phyloP scores from a whole-genome alignment of 768 basidiomycete genomes.

The Amanita muscaria region DNA sequence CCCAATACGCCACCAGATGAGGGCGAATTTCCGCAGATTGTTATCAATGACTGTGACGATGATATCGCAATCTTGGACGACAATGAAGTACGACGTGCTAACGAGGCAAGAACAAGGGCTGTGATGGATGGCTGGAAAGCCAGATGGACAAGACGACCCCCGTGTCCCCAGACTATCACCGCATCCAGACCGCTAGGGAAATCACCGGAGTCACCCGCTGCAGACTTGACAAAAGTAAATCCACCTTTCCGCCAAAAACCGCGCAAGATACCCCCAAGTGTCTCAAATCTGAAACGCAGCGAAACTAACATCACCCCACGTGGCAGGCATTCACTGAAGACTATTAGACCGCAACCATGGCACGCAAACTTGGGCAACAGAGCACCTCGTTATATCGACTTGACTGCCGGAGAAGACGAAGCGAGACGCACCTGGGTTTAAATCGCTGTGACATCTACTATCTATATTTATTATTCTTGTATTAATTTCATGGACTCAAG shows the following conservation, averaged over 20 bases:
- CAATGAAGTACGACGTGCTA: slow-evolving; percentile 14
- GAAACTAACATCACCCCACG: slow-evolving; percentile 38
- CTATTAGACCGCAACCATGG: not conserved
- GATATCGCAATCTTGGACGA: slow-evolving; percentile 20
- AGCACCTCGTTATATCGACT: not conserved
- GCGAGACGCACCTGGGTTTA: too few species aligned
- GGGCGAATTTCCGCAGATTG: not conserved
- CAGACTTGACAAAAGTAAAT: not conserved
- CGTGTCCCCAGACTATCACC: not conserved
- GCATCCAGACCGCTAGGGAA: slow-evolving; percentile 11
- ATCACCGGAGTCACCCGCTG: slow-evolving; percentile 10
- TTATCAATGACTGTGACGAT: not conserved
- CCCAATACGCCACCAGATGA: slow-evolving; percentile 4
- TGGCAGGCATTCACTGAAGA: slow-evolving; percentile 24
- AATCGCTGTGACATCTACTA: too few species aligned
- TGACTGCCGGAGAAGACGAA: not conserved
- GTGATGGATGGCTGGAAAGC: slow-evolving; percentile 24
- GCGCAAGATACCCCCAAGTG: slow-evolving; percentile 16
- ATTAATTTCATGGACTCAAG: too few species aligned
- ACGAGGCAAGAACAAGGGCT: slow-evolving; percentile 12
- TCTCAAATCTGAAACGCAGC: slow-evolving; percentile 26
- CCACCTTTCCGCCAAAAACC: not conserved
- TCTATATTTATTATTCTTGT: too few species aligned
- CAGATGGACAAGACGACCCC: slow-evolving; percentile 16
- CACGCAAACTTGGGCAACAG: not conserved